Base-by-base conservation (phyloP, 805 yeast species). In the Metschnikowia chrysomelidarum region DNA sequence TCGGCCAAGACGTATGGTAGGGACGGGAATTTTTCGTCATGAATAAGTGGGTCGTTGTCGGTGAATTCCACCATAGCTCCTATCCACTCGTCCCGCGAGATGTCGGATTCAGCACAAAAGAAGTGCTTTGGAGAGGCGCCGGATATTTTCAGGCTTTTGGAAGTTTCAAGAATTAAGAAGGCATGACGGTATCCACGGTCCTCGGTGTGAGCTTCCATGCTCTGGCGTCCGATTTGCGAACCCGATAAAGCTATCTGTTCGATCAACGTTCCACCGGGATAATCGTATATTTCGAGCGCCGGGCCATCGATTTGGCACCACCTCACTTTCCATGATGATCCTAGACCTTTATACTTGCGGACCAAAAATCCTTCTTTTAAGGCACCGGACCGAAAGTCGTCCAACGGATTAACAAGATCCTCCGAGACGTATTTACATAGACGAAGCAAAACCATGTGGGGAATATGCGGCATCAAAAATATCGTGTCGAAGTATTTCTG, bases 61-160 rank as follows among this genome's bases (percentile, higher is more conserved):
- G 56, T 54, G 31, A 52, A 56, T 32, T 64, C 68, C 9, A 68
- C 56, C 49, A 68, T 55, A 1, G 56, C 46, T 15, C 73, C 69
- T 7, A 84, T 75, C 93, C 94, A 85, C 7, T 63, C 63, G 49
- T 82, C 89, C 38, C 91, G 71, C 51, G 87, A 95, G 18, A 68
- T 72, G 28, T 82, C 82, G 7, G 82, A 78, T 54, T 88, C 95
- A 2, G 93, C 82, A 57, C 94, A 86, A 34, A 87, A 73, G 32
- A 76, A 71, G 50, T 82, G 86, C 44, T 71, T 78, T 1, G 75
- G 73, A 19, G 44, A 63, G 4, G 56, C 50, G 5, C 63, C 47
- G 25, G 65, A 44, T 38, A 62, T 39, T 47, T 62, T 51, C 32
- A 50, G 49, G 28, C 59, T 44, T 33, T 62, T 68, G 32, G 64